Evolutionary conservation across 2,329 filamentous ascomycete species (phyloP).

Genomic region (Incumbomyces lentus): DNA sequence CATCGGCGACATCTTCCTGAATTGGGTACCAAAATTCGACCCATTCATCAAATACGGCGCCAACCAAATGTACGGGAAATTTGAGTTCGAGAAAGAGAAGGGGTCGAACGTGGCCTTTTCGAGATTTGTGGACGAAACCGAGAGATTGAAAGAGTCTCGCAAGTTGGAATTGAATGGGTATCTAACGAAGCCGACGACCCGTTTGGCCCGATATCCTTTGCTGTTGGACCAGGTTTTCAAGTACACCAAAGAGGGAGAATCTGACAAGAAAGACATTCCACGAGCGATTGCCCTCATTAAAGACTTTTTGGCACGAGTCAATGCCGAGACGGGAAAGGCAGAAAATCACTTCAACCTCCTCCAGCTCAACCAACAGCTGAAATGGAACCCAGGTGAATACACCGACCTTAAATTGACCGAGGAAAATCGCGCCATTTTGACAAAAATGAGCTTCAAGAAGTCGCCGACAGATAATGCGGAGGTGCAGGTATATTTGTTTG

Average conservation of each 20-base stretch:
- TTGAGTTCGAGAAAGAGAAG: constrained; percentile 95
- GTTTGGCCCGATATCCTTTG: constrained; percentile 85
- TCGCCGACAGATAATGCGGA: constrained; percentile 76
- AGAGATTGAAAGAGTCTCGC: constrained; percentile 87
- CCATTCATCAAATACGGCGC: constrained; percentile 95
- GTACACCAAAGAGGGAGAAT: constrained; percentile 77
- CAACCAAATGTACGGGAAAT: constrained; percentile 92
- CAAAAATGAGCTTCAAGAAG: constrained; percentile 92
- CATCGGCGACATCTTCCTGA: constrained; percentile 86
- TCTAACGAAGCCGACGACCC: constrained; percentile 91
- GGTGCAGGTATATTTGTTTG: constrained; percentile 90
- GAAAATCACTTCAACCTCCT: constrained; percentile 96
- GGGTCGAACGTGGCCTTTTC: constrained; percentile 73
- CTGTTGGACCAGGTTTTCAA: constrained; percentile 86
- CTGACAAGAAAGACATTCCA: constrained; percentile 85
- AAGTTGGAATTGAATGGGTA: constrained; percentile 97
- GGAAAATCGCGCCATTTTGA: constrained; percentile 82
- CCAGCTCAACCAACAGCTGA: constrained; percentile 80
- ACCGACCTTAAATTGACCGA: constrained; percentile 93
- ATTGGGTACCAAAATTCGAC: constrained; percentile 83
- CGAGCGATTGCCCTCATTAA: constrained; percentile 80
- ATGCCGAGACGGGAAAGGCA: constrained; percentile 88
- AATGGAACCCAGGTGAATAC: constrained; percentile 79
- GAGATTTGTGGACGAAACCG: constrained; percentile 91
- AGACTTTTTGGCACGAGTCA: constrained; percentile 77